Percentiles rank a stretch among this genome's conserved stretches.
Conservation (phyloP, 2,329 filamentous ascomycete species). For the Scorias spongiosa region DNA sequence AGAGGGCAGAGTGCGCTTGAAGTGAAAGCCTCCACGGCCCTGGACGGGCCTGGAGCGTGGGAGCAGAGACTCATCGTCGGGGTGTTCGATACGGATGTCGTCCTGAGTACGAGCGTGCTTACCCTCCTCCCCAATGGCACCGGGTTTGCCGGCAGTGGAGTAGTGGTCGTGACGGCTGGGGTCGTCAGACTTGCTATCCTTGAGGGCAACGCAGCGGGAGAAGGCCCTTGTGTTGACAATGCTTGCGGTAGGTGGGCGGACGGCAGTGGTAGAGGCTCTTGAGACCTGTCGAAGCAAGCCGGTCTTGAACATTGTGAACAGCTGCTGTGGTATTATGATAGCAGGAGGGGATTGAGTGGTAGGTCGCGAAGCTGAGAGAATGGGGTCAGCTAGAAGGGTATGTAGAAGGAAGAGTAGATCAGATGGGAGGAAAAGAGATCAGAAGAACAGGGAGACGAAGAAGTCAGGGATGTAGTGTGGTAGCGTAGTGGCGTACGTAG, state of each 20-base stretch:
- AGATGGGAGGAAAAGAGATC: too few relatives aligned
- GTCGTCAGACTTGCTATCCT: slow-evolving; percentile 11
- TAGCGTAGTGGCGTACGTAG: too few relatives aligned
- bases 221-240: slow-evolving; percentile 11
- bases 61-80: slow-evolving; percentile 51
- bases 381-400: too few relatives aligned
- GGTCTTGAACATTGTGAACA: slow-evolving; percentile 16
- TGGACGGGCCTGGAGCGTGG: slow-evolving; percentile 56
- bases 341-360: too few relatives aligned
- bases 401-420: too few relatives aligned
- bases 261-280: slow-evolving; percentile 16
- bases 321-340: background rate
- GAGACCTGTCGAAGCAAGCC: slow-evolving; percentile 19
- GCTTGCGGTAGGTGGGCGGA: slow-evolving; percentile 8
- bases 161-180: slow-evolving; percentile 17
- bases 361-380: too few relatives aligned
- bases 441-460: too few relatives aligned
- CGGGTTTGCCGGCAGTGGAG: slow-evolving; percentile 20
- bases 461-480: too few relatives aligned
- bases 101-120: slow-evolving; percentile 68
- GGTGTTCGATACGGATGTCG: slow-evolving; percentile 63
- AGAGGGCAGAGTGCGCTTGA: slow-evolving; percentile 68
- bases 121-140: slow-evolving; percentile 38
- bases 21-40: slow-evolving; percentile 64
- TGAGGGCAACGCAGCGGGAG: slow-evolving; percentile 7